Evolutionary conservation across 2,329 filamentous ascomycete genomes (phyloP), one percentile per base, ranked within the genome.

Genomic region (Paraphaeosphaeria minitans): DNA sequence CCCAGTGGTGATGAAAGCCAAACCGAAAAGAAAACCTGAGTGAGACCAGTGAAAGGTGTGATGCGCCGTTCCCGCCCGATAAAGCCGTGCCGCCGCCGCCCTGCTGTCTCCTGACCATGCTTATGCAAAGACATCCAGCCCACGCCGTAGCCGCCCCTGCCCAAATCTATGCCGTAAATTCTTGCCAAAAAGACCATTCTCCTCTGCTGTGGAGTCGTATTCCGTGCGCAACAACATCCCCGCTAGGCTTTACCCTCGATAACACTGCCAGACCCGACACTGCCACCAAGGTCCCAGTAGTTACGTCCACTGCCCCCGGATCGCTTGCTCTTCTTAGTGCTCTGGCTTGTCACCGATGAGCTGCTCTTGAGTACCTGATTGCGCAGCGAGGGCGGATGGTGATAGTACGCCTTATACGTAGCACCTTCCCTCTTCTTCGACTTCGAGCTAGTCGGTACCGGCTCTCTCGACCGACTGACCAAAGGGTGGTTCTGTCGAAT

Each of bases 271-370:
- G 90, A 93, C 1, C 90, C 91, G 24, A 92, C 84, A 67, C 88
- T 93, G 6, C 87, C 90, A 27, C 92, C 92, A 64, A 97, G 86
- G 75, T 97, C 93, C 93, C 93, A 97, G 76, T 96, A 97, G 73
- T 96, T 92, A 54, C 92, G 82, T 47, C 88, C 91, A 46, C 90
- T 93, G 35, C 87, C 84, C 64, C 86, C 89, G 67, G 87, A 91
- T 4, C 75, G 83, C 41, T 86, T 88, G 35, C 87, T 91, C 66
- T 89, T 87, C 74, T 89, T 89, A 8, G 91, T 92, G 75, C 91
- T 96, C 78, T 96, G 92, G 72, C 91, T 96, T 4, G 92, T 92
- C 75, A 92, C 96, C 75, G 91, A 96, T 33, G 73, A 75, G 58
- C 87, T 85, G 59, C 82, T 75, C 53, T 66, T 60, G 9, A 75